These are phyloP conservation scores for Ophiosphaerella narmari DNA, from an alignment of 2,329 filamentous ascomycete species.

Conservation along the genomic window DNA sequence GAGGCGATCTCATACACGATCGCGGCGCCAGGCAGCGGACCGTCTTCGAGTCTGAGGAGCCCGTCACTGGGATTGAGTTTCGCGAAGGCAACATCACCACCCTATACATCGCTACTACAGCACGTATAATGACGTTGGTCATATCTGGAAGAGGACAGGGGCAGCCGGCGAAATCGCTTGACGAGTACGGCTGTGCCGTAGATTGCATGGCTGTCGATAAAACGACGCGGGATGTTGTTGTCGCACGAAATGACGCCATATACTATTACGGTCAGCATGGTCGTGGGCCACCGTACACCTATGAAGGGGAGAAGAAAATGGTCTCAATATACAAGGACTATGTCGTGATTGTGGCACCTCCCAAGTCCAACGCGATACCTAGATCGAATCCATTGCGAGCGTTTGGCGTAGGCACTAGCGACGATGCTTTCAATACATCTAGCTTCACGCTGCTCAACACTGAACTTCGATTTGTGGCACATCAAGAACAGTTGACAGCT, in stretches of 20 bases:
- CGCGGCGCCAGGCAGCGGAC: constrained; percentile 91
- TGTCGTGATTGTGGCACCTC: constrained; percentile 82
- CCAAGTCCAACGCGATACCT: constrained; percentile 58
- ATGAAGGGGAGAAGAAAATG: constrained; percentile 86
- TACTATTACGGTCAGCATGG: constrained; percentile 90
- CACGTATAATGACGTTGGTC: constrained; percentile 80
- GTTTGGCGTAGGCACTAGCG: constrained; percentile 73
- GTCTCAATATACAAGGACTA: constrained; percentile 83
- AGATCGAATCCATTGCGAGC: constrained; percentile 68
- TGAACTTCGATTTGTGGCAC: constrained; percentile 85
- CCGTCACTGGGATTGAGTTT: constrained; percentile 88
- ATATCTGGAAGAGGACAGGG: constrained; percentile 90
- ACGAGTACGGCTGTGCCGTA: constrained; percentile 88
- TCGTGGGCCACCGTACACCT: constrained; percentile 84
- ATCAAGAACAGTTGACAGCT: constrained; percentile 82
- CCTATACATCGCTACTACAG: constrained; percentile 90
- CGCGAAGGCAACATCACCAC: constrained; percentile 68
- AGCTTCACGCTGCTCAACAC: constrained; percentile 92
- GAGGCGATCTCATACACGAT: constrained; percentile 94
- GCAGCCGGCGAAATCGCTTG: constrained; percentile 82
- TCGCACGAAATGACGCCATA: constrained; percentile 93
- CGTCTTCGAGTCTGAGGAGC: constrained; percentile 95
- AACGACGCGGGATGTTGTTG: constrained; percentile 79
- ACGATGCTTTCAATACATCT: constrained; percentile 82
- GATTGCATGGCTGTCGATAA: constrained; percentile 92